Evolutionary conservation across 805 yeast species (phyloP).

Genomic region (Groenewaldozyma salmanticensis): DNA sequence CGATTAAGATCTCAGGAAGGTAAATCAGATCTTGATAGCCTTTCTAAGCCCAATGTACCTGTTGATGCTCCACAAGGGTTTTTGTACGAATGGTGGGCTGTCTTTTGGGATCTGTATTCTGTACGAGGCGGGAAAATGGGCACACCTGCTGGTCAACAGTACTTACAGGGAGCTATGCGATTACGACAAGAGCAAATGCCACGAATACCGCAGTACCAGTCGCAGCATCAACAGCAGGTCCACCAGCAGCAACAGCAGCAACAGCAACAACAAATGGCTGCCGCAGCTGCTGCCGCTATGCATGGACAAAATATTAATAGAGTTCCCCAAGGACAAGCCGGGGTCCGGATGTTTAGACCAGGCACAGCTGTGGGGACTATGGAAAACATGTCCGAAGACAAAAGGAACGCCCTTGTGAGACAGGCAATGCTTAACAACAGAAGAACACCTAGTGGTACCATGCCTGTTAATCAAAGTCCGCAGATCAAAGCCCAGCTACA

Average conservation of each 20-base stretch:
- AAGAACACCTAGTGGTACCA: constrained; percentile 13
- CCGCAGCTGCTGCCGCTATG: constrained; percentile 23
- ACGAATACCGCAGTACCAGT: constrained; percentile 26
- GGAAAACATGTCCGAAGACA: constrained; percentile 20
- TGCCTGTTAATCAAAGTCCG: constrained; percentile 12
- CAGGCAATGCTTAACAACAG: constrained; percentile 23
- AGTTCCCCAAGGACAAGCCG: constrained; percentile 1
- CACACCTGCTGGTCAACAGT: constrained; percentile 50
- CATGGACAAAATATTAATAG: constrained; percentile 16
- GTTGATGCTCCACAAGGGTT: constrained; percentile 85
- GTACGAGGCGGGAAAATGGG: constrained; percentile 66
- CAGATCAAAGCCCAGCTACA: constrained; percentile 18
- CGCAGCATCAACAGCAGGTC: constrained; percentile 15
- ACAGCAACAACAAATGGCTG: constrained; percentile 4
- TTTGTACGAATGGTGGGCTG: constrained; percentile 90
- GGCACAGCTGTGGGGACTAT: constrained; percentile 5
- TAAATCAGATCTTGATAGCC: constrained; percentile 11
- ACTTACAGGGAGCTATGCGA: constrained; percentile 47
- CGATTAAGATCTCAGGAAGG: not conserved
- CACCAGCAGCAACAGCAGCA: constrained; percentile 7
- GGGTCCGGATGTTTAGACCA: constrained; percentile 4
- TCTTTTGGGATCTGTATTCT: constrained; percentile 88
- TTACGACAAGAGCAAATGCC: constrained; percentile 35
- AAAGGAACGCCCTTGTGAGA: constrained; percentile 21
- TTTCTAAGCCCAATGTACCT: constrained; percentile 20